Conservation (phyloP, 1,284 basidiomycete species). For the Grifola frondosa region DNA sequence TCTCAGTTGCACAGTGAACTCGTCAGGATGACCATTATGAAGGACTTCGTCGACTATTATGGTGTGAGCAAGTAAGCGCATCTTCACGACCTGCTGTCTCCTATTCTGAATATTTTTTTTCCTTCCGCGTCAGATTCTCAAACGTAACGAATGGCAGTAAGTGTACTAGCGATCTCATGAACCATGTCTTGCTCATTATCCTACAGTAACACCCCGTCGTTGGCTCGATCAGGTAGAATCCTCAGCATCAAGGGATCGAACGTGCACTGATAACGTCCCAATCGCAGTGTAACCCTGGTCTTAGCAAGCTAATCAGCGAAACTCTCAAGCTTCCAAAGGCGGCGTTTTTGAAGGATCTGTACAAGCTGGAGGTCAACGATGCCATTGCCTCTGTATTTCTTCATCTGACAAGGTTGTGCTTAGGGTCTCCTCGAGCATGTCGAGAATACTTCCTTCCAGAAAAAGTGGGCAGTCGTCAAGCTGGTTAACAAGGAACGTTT, state of each 20-base stretch:
- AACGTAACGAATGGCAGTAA: slow-evolving; percentile 86
- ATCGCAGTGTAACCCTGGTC: slow-evolving; percentile 80
- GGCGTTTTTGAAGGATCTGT: slow-evolving; percentile 80
- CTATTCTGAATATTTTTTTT: not conserved
- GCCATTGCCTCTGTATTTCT: too few species aligned
- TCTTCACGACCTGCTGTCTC: not conserved
- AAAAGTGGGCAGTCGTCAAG: slow-evolving; percentile 83
- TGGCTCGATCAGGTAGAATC: slow-evolving; percentile 77
- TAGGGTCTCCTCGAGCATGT: slow-evolving; percentile 59
- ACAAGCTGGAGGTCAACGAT: slow-evolving; percentile 51
- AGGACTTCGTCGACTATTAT: slow-evolving; percentile 88
- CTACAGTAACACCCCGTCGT: slow-evolving; percentile 73
- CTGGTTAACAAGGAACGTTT: slow-evolving; percentile 84
- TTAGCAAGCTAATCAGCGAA: slow-evolving; percentile 80
- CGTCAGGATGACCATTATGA: slow-evolving; percentile 78
- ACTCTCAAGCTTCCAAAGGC: slow-evolving; percentile 74
- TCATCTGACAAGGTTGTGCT: not conserved
- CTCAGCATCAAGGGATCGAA: not conserved
- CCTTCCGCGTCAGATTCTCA: slow-evolving; percentile 48
- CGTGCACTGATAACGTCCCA: not conserved
- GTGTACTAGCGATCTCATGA: slow-evolving; percentile 31
- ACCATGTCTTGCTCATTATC: not conserved
- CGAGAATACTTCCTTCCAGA: slow-evolving; percentile 73
- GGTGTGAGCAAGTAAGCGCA: slow-evolving; percentile 70
- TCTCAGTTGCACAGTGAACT: slow-evolving; percentile 69